phyloP scores from a whole-genome alignment of 1,139 yeast genomes.

The Pichia sp. region DNA sequence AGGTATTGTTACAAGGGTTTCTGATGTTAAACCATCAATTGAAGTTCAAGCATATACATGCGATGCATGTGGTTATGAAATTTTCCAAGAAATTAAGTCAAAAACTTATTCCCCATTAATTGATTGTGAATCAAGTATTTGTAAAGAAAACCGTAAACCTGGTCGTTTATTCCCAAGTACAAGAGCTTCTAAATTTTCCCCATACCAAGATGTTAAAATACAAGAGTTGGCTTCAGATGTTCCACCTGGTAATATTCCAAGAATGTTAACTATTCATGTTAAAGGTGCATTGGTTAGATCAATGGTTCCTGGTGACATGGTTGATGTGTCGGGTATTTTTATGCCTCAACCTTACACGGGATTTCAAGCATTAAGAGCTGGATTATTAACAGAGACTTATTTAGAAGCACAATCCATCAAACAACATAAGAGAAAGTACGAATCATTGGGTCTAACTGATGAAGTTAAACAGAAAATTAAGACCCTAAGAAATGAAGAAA shows the following conservation, averaged over 20 bases:
- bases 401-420: slow-evolving; percentile 79
- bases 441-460: slow-evolving; percentile 51
- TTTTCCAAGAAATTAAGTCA: slow-evolving; percentile 88
- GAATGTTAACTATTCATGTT: slow-evolving; percentile 75
- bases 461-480: slow-evolving; percentile 52
- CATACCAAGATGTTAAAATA: slow-evolving; percentile 91
- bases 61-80: slow-evolving; percentile 94
- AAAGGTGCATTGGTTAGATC: slow-evolving; percentile 86
- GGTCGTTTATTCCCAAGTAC: slow-evolving; percentile 92
- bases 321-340: slow-evolving; percentile 86
- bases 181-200: slow-evolving; percentile 89
- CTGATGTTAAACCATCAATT: slow-evolving; percentile 92
- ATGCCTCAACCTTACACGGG: slow-evolving; percentile 96
- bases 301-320: slow-evolving; percentile 90
- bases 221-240: slow-evolving; percentile 96
- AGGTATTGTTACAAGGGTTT: slow-evolving; percentile 92
- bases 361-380: slow-evolving; percentile 85
- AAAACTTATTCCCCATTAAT: slow-evolving; percentile 77
- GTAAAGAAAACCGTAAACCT: slow-evolving; percentile 70
- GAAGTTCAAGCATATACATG: slow-evolving; percentile 93
- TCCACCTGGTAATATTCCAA: slow-evolving; percentile 96
- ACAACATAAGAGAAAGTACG: slow-evolving; percentile 89
- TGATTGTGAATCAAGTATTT: slow-evolving; percentile 80
- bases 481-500: slow-evolving; percentile 51
- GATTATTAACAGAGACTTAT: slow-evolving; percentile 88